These are phyloP conservation scores for Passiflora organensis DNA, from an alignment of 345 rosid genomes.

Conservation along the genomic window DNA sequence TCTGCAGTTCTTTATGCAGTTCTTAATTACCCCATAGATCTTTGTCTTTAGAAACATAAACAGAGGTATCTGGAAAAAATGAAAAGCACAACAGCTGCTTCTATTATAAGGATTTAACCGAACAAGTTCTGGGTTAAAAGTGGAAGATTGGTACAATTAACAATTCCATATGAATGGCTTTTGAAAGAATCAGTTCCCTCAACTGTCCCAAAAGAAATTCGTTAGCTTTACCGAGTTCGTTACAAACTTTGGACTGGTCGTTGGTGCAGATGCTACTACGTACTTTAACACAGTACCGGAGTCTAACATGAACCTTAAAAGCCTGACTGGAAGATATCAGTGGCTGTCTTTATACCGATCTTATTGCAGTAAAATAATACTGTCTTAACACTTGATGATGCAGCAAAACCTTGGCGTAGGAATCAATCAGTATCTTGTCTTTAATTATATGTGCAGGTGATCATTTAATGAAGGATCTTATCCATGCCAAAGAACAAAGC, in stretches of 20 bases:
- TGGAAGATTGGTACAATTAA: background rate
- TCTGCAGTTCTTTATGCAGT: no score
- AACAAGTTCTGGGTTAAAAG: no score
- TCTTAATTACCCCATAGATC: no score
- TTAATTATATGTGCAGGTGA: background rate
- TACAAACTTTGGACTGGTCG: slow-evolving; percentile 13
- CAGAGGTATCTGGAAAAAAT: no score
- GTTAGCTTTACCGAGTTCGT: slow-evolving; percentile 23
- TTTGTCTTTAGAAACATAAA: no score
- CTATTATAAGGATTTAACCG: no score
- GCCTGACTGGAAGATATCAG: background rate
- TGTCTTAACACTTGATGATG: background rate
- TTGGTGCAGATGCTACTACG: slow-evolving; percentile 11
- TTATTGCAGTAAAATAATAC: background rate
- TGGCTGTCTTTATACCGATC: background rate
- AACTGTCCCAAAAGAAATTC: slow-evolving; percentile 33
- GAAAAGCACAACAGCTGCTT: no score
- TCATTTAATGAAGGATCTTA: background rate
- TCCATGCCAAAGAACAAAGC: background rate
- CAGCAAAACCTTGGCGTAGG: background rate
- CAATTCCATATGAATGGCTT: background rate
- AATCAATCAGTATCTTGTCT: background rate
- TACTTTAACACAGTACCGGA: background rate
- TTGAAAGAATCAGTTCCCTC: slow-evolving; percentile 13
- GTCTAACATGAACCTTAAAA: slow-evolving; percentile 6